Base-by-base conservation (phyloP, 495 filamentous ascomycete species). In the Cenococcum geophilum region DNA sequence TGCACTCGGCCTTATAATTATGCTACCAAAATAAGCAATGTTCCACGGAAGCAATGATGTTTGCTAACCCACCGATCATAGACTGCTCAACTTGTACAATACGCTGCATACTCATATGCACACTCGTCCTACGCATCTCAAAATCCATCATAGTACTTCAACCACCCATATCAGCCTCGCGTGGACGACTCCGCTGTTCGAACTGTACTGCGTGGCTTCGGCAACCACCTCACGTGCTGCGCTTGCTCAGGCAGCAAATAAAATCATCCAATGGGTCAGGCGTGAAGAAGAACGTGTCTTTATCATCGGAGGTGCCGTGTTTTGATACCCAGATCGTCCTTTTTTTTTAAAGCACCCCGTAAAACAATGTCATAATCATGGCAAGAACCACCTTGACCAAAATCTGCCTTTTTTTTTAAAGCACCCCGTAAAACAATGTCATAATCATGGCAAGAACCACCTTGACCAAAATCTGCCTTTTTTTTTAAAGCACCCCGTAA, bases 121-220 rank as follows among this genome's bases (percentile, higher is more conserved):
- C 68, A 79, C 86, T 22, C 91, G 89, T 66, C 86, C 91, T 61
- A 83, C 84, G 1, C 87, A 91, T 68, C 78, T 95, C 55, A 95
- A 93, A 68, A 86, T 97, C 1, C 81, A 93, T 49, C 88, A 96
- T 70, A 86, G 82, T 57, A 82, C 90, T 5, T 81, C 82, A 32
- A 83, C 81, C 11, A 89, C 88, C 36, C 80, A 85, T 22, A 87
- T 87, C 23, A 86, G 87, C 1, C 81, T 98, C 36, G 93, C 88
- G 5, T 97, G 93, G 93, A 80, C 87, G 42, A 96, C 91, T 20
- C 89, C 91, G 2, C 70, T 86, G 0, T 97, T 97, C 63, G 95
- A 98, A 72, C 78, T 98, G 53, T 98, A 97, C 76, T 92, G 89
- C 70, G 86, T 97, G 8, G 90, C 91, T n/a, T 87, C 87, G 14